phyloP scores from a whole-genome alignment of 2,329 filamentous ascomycete species.

The Stylonectria norvegica region DNA sequence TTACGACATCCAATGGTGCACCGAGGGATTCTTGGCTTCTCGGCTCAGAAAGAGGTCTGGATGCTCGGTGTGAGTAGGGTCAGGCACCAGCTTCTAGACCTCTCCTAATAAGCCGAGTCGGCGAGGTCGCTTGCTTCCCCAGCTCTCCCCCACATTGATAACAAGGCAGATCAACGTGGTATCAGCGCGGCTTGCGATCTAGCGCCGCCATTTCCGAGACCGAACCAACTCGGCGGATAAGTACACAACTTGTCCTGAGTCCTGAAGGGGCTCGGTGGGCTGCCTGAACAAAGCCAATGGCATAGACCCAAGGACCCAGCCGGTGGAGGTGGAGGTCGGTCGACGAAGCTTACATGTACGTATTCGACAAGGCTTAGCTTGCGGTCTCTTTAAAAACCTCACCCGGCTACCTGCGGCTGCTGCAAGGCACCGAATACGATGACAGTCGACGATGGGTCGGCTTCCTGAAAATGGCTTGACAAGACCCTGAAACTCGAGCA shows the following conservation, averaged over 20 bases:
- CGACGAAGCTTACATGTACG: constrained; percentile 16
- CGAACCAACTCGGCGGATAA: constrained; percentile 3
- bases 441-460: constrained; percentile 8
- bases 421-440: constrained; percentile 19
- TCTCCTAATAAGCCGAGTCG: neutral
- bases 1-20: neutral
- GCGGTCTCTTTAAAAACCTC: constrained; percentile 10
- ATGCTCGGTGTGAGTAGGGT: neutral
- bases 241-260: neutral
- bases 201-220: constrained; percentile 21
- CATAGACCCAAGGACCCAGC: constrained; percentile 1
- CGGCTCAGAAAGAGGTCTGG: neutral
- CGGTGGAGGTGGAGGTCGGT: constrained; percentile 3
- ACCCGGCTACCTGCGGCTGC: constrained; percentile 20
- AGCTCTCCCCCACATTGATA: constrained; percentile 16
- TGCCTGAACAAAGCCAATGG: neutral
- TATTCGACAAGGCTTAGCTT: constrained; percentile 4
- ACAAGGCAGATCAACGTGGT: constrained; percentile 14
- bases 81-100: constrained; percentile 1
- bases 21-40: neutral
- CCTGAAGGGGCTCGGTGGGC: neutral
- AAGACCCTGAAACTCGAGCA: neutral
- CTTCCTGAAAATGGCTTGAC: constrained; percentile 3
- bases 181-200: constrained; percentile 16
- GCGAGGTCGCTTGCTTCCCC: constrained; percentile 5